Base-by-base conservation (phyloP, 352 stramenopile species). In the Pythium plurisporium region DNA sequence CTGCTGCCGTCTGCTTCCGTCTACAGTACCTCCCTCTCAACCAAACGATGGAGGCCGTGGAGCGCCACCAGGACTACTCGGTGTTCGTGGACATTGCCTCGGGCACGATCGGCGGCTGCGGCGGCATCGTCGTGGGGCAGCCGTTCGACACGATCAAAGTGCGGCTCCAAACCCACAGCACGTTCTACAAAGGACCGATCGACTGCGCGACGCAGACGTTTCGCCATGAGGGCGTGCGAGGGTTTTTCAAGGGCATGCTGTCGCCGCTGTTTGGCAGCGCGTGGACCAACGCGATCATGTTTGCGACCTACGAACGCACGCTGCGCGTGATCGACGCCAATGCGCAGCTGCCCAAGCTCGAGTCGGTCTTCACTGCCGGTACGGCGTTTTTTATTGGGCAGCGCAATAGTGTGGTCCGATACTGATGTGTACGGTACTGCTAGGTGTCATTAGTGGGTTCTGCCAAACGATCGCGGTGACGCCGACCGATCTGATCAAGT, bases 231-330 rank as follows among this genome's bases (percentile, higher is more conserved):
- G 82, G 85, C 4, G 63, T 73, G 37, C 72, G 70, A 1, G 85
- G 85, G 2, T 91, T 93, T 55, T 95, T 93, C 75, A 95, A 93
- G 58, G 85, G 85, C 40, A 79, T 95, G 73, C 59, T 71, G 30
- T 95, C 85, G 27, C 85, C 85, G 40, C 70, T 95, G 12, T 73
- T 95, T 34, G 82, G 82, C 36, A 95, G 81, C 47, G 82, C 83
- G 17, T 87, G 77, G 54, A 92, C 81, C n/a, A 95, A 91, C 62
- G 85, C 85, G 26, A 84, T 93, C 54, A 86, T 95, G 75, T 95
- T 95, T 62, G 80, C 81, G 10, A 72, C 76, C 11, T 92, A 93
- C 38, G 85, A 92, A 61, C 77, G 77, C 49, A 86, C 77, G 44
- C 62, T 92, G 11, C 75, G 74, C 15, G 44, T 72, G 25, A 81